These are phyloP conservation scores for Rubus idaeus DNA, from an alignment of 306 rosid species.

Conservation along the genomic window DNA sequence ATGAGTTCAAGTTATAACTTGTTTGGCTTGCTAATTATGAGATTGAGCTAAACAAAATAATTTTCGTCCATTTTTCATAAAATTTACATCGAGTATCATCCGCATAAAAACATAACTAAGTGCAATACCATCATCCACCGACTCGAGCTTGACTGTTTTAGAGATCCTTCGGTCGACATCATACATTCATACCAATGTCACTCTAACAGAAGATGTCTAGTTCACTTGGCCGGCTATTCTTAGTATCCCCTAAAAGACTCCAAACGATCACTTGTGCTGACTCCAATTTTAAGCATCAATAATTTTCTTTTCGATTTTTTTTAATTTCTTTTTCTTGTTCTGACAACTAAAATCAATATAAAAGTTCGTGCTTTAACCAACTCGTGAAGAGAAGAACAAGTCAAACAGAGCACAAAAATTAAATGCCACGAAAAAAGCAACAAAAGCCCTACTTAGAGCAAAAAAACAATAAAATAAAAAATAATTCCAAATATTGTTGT, in stretches of 20 bases:
- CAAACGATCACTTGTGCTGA: not conserved
- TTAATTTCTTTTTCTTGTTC: not conserved
- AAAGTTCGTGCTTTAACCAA: not conserved
- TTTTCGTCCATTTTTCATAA: too few relatives aligned
- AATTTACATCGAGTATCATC: too few relatives aligned
- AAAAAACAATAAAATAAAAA: not conserved
- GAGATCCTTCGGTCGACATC: too few relatives aligned
- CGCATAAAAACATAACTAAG: too few relatives aligned
- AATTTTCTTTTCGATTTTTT: not conserved
- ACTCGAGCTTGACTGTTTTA: too few relatives aligned
- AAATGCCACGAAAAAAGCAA: not conserved
- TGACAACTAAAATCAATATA: slow-evolving; percentile 6
- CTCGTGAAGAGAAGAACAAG: not conserved
- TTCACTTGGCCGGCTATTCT: too few relatives aligned
- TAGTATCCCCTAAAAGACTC: not conserved
- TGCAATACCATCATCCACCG: too few relatives aligned
- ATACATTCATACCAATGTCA: not conserved
- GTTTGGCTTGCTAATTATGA: too few relatives aligned
- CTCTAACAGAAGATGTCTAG: not conserved
- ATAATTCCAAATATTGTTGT: not conserved
- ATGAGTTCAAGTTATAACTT: too few relatives aligned
- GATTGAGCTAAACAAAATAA: too few relatives aligned
- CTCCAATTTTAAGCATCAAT: not conserved
- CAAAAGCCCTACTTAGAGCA: too few relatives aligned
- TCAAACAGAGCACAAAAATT: not conserved